phyloP scores from a whole-genome alignment of 805 yeast genomes.

The Jamesozyma gamospora region DNA sequence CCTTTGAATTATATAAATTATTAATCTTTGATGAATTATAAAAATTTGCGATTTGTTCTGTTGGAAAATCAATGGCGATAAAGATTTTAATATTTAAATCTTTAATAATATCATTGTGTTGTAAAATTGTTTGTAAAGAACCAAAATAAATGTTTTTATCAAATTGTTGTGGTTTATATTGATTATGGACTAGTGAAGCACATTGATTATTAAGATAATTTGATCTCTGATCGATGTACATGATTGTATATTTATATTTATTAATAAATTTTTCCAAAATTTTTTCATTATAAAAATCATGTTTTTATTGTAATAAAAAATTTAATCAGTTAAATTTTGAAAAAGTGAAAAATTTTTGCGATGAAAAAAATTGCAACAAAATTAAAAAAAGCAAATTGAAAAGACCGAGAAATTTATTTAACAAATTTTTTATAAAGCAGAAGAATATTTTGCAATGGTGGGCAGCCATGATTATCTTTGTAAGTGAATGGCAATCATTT shows the following conservation, averaged over 20 bases:
- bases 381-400: no score
- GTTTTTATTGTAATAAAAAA: no score
- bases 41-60: constrained; percentile 25
- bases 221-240: not conserved
- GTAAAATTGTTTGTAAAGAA: constrained; percentile 35
- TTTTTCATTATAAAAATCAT: no score
- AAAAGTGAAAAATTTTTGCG: no score
- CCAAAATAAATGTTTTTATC: constrained; percentile 37
- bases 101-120: constrained; percentile 28
- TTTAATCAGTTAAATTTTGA: no score
- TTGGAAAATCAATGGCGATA: constrained; percentile 29
- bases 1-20: constrained; percentile 10
- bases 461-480: no score
- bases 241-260: not conserved
- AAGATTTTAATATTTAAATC: constrained; percentile 33
- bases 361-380: no score
- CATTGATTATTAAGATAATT: constrained; percentile 1
- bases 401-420: no score
- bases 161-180: constrained; percentile 32
- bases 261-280: no score
- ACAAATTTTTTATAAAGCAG: no score
- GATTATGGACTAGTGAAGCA: not conserved
- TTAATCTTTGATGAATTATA: constrained; percentile 1
- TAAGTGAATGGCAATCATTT: no score
- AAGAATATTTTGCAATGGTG: no score